Conservation (phyloP, 2,329 filamentous ascomycete species). For the Stachybotrys chartarum region DNA sequence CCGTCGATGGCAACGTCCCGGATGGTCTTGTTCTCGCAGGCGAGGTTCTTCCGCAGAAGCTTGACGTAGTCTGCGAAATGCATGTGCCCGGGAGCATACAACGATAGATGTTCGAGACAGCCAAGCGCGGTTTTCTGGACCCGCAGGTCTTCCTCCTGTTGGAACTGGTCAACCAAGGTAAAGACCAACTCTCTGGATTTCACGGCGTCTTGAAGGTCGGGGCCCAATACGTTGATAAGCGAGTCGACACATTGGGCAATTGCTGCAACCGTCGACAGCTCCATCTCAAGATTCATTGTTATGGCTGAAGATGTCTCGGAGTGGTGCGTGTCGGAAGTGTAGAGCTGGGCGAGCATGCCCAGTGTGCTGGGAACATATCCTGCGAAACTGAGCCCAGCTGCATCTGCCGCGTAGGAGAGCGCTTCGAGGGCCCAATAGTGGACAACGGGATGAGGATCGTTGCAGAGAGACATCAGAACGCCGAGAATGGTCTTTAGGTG, state of each 20-base stretch:
- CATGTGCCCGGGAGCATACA: constrained; percentile 86
- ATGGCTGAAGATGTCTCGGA: constrained; percentile 71
- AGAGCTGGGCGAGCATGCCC: constrained; percentile 89
- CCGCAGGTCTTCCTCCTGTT: constrained; percentile 62
- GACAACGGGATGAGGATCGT: constrained; percentile 88
- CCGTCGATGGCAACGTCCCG: constrained; percentile 79
- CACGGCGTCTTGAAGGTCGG: constrained; percentile 85
- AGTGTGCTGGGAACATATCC: constrained; percentile 84
- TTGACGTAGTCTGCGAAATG: constrained; percentile 79
- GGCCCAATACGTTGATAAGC: constrained; percentile 92
- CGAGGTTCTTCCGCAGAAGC: constrained; percentile 70
- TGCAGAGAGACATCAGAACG: constrained; percentile 95
- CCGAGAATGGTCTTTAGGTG: constrained; percentile 97
- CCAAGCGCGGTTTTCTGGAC: constrained; percentile 71
- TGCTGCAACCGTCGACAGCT: constrained; percentile 72
- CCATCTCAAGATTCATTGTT: constrained; percentile 85
- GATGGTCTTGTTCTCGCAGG: constrained; percentile 60
- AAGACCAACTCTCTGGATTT: constrained; percentile 92
- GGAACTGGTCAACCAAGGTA: constrained; percentile 76
- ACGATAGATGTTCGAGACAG: constrained; percentile 82
- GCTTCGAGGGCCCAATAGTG: constrained; percentile 96
- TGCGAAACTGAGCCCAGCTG: constrained; percentile 86
- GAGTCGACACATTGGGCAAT: constrained; percentile 87
- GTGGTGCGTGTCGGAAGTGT: constrained; percentile 86
- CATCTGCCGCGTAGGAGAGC: constrained; percentile 78